Percentiles rank a stretch among this genome's conserved stretches.
These are phyloP conservation scores for Fusarium heterosporum DNA, from an alignment of 2,329 filamentous ascomycete genomes.

Conservation along the genomic window DNA sequence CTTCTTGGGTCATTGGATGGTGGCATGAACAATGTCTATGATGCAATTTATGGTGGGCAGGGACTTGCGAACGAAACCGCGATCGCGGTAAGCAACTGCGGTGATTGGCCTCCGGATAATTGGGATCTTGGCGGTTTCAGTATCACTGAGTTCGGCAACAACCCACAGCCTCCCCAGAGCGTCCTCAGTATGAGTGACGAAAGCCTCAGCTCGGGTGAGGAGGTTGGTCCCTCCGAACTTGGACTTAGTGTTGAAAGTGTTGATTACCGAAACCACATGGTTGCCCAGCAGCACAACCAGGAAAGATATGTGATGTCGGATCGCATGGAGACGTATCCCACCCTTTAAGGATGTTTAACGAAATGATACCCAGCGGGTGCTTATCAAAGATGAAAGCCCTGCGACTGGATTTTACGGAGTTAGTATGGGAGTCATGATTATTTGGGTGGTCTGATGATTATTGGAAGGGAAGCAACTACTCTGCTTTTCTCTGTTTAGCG, in stretches of 20 bases:
- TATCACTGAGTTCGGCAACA: conserved; percentile 60
- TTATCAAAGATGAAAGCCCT: not conserved
- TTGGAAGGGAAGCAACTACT: conserved; percentile 1
- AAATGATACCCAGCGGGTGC: conserved; percentile 38
- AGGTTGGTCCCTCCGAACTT: conserved; percentile 60
- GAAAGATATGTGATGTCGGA: conserved; percentile 44
- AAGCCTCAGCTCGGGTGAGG: conserved; percentile 67
- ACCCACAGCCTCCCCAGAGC: conserved; percentile 61
- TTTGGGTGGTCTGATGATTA: conserved; percentile 28
- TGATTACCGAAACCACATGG: conserved; percentile 50
- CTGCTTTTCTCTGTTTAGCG: conserved; percentile 17
- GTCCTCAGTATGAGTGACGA: conserved; percentile 69
- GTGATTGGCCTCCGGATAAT: conserved; percentile 67
- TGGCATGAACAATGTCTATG: conserved; percentile 85
- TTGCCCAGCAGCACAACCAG: conserved; percentile 32
- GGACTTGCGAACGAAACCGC: conserved; percentile 61
- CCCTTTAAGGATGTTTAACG: conserved; percentile 26
- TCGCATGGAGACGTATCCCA: conserved; percentile 44
- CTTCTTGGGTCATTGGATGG: conserved; percentile 83
- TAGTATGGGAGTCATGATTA: conserved; percentile 15
- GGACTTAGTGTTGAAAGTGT: conserved; percentile 57
- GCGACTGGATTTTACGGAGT: conserved; percentile 29
- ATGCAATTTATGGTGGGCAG: conserved; percentile 80
- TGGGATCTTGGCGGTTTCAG: conserved; percentile 67
- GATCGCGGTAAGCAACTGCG: conserved; percentile 55